Evolutionary conservation across 1,284 basidiomycete genomes (phyloP).

Genomic region (Porogramme epimiltina): DNA sequence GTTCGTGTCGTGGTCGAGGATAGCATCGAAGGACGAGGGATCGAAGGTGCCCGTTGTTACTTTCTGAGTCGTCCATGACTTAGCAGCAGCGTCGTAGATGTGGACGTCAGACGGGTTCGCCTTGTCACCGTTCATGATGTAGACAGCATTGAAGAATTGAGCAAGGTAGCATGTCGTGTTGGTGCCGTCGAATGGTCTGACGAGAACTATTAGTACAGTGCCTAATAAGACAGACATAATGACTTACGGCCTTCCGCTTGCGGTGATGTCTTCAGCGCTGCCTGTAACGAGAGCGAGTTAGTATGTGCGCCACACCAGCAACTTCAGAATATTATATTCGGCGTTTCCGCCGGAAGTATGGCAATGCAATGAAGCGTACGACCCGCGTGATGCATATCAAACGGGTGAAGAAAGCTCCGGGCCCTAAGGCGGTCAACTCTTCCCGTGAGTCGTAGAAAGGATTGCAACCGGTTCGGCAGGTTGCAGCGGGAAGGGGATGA

Average conservation of each 20-base stretch:
- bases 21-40: slow-evolving; percentile 54
- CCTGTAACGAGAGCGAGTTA: slow-evolving; percentile 34
- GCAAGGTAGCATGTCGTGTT: slow-evolving; percentile 76
- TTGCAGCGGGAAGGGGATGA: too few relatives aligned
- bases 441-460: too few relatives aligned
- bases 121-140: slow-evolving; percentile 76
- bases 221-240: slow-evolving; percentile 1
- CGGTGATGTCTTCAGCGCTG: slow-evolving; percentile 63
- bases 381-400: too few relatives aligned
- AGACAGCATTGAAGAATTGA: slow-evolving; percentile 78
- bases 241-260: slow-evolving; percentile 69
- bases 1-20: slow-evolving; percentile 90
- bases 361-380: too few relatives aligned
- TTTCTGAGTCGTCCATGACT: slow-evolving; percentile 67
- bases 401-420: too few relatives aligned
- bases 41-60: slow-evolving; percentile 55
- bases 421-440: too few relatives aligned
- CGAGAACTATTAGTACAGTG: not conserved
- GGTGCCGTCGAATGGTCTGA: slow-evolving; percentile 66
- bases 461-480: too few relatives aligned
- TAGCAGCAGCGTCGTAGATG: slow-evolving; percentile 65
- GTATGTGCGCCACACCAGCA: too few relatives aligned
- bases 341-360: too few relatives aligned
- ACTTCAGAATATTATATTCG: too few relatives aligned
- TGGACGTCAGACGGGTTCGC: slow-evolving; percentile 64